A percentile compares a stretch with the other conserved stretches of the same genome.
These are phyloP conservation scores for Malassezia dermatis DNA, from an alignment of 1,284 basidiomycete species.

Conservation along the genomic window DNA sequence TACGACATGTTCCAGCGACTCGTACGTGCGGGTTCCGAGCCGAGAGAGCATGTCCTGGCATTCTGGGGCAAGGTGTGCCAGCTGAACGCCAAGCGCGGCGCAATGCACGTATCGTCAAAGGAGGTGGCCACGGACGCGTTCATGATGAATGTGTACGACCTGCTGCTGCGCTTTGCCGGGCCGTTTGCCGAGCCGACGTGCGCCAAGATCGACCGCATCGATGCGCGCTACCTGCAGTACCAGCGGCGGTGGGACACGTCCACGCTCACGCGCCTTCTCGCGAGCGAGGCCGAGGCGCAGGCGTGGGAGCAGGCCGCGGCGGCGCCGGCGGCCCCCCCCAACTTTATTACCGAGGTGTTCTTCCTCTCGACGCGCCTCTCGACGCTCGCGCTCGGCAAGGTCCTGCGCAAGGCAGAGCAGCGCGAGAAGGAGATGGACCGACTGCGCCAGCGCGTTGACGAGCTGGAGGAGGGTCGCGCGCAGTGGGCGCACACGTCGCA, in stretches of 20 bases:
- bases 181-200: slow-evolving; percentile 90
- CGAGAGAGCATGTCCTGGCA: slow-evolving; percentile 72
- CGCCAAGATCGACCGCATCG: slow-evolving; percentile 76
- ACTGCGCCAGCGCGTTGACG: slow-evolving; percentile 61
- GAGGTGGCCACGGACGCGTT: slow-evolving; percentile 85
- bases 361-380: slow-evolving; percentile 55
- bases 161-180: slow-evolving; percentile 78
- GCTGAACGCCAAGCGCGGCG: slow-evolving; percentile 74
- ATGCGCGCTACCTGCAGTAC: slow-evolving; percentile 57
- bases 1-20: slow-evolving; percentile 82
- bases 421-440: slow-evolving; percentile 55
- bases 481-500: slow-evolving; percentile 30
- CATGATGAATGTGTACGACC: slow-evolving; percentile 77
- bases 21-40: slow-evolving; percentile 67
- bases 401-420: slow-evolving; percentile 62
- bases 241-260: slow-evolving; percentile 35
- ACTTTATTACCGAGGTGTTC: slow-evolving; percentile 93
- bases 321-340: slow-evolving; percentile 50
- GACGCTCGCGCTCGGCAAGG: slow-evolving; percentile 50
- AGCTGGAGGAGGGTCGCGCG: slow-evolving; percentile 56
- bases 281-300: slow-evolving; percentile 38
- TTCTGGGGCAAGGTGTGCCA: slow-evolving; percentile 67
- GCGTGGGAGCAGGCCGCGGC: slow-evolving; percentile 24
- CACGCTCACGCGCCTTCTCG: slow-evolving; percentile 42
- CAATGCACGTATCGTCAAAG: slow-evolving; percentile 72